phyloP scores from a whole-genome alignment of 352 stramenopile genomes.

The Phytophthora cactorum region DNA sequence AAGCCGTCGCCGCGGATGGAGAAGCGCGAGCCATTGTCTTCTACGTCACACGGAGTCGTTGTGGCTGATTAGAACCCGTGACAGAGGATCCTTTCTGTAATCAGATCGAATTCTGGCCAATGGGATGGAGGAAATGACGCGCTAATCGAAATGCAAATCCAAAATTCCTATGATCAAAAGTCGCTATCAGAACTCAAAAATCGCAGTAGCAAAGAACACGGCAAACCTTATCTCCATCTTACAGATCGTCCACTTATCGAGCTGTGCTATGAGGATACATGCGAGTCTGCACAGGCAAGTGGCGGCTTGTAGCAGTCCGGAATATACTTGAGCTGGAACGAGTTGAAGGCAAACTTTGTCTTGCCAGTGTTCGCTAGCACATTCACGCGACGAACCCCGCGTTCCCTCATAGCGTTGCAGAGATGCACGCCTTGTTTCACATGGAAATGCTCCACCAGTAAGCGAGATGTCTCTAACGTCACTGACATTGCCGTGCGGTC shows the following conservation, averaged over 20 bases:
- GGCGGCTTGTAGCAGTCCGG: constrained; percentile 93
- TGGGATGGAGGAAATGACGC: background rate
- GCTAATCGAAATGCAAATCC: too few relatives aligned
- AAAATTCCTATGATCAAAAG: too few relatives aligned
- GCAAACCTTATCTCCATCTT: constrained; percentile 18
- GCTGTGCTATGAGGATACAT: constrained; percentile 66
- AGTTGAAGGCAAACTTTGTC: constrained; percentile 97
- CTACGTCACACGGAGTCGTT: constrained; percentile 10
- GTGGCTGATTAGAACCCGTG: background rate
- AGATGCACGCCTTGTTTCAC: constrained; percentile 88
- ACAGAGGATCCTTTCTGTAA: constrained; percentile 5
- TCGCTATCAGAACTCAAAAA: background rate
- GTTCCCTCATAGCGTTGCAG: constrained; percentile 87
- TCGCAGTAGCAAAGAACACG: background rate
- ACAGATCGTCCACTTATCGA: constrained; percentile 1
- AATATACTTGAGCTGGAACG: constrained; percentile 97
- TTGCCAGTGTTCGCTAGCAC: constrained; percentile 89
- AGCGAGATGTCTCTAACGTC: constrained; percentile 94
- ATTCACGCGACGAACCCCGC: constrained; percentile 83
- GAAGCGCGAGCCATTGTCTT: constrained; percentile 12
- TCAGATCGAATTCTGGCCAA: constrained; percentile 3
- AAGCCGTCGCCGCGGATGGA: constrained; percentile 10
- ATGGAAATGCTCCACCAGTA: constrained; percentile 90
- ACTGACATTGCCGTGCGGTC: constrained; percentile 98
- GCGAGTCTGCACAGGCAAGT: constrained; percentile 76